Evolutionary conservation across 495 filamentous ascomycete species (phyloP), one percentile per base, ranked within the genome.

Genomic region (Neurospora hispaniola): DNA sequence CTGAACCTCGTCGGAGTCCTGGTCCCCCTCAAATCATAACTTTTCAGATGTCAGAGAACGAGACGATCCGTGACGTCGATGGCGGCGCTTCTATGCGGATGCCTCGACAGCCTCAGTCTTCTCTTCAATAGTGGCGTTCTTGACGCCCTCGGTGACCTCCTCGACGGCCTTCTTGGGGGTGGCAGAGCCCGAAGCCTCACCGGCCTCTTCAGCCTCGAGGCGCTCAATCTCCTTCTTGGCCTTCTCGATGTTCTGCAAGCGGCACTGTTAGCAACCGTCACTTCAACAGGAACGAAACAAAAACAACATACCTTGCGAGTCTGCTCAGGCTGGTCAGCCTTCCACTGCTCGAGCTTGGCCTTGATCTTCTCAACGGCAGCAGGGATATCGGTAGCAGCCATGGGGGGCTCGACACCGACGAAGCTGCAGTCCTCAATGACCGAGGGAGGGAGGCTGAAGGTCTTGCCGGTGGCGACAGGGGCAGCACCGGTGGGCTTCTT

Each of bases 281-380:
- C 4, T 18, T 72, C 2, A 46, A 12, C 10, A 42, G 42, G 27
- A 7, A 70, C 27, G 11, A 31, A 40, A 59, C 23, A 23, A 31
- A 27, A 42, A 42, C 66, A 77, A 85, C 88, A 82, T 82, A 98
- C 96, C 87, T 93, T 91, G 74, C 92, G 89, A n/a, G 96, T 99
- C 85, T 97, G 93, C 72, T 87, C 85, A 43, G 92, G 88, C 84
- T 98, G 95, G 82, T 96, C 91, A 48, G 89, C 86, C 87, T 97
- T 97, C 93, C 95, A 99, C 76, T 91, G 87, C n/a, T 89, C 90
- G 46, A 97, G 85, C 86, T 98, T 98, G 73, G 87, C 92, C 80
- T 93, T 93, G 76, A 98, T 86, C 86, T 97, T 95, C 87, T 97
- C 94, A 14, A 92, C 81, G 3, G 88, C 88, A 59, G 84, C 85